Base-by-base conservation (phyloP, 202 grass and related monocot genomes). In the Zoysia matrella region DNA sequence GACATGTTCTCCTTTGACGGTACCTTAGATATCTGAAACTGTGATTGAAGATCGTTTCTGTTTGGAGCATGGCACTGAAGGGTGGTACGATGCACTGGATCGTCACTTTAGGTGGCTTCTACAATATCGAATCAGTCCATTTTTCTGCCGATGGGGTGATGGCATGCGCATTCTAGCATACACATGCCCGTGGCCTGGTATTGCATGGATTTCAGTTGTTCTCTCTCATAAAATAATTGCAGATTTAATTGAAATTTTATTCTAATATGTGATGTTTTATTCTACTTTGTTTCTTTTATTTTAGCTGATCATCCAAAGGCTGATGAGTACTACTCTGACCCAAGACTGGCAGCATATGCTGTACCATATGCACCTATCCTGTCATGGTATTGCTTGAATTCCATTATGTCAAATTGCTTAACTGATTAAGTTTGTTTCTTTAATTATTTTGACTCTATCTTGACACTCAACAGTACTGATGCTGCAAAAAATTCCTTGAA, bases 91-190 rank as follows among this genome's bases (percentile, higher is more conserved):
- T 79, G 89, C 95, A 74, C 52, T 98, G 52, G 95, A 98, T 85
- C 60, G 66, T 82, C 95, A 95, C 71, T 98, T 98, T 84, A 89
- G 90, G 67, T 98, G 95, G 92, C 92, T 98, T 65, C 90, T 98
- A 56, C 92, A 98, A 74, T 98, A 93, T 54, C 87, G 90, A 78
- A 92, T 98, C 8, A 98, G 92, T 88, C 95, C 92, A 18, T 95
- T 91, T 82, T 98, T 98, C 83, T 98, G 95, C 82, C 90, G 95
- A 95, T 98, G 95, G 95, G 95, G 95, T 72, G 87, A 98, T 76
- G 93, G 92, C 85, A 95, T 98, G 95, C 84, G 95, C 46, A 90
- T 98, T 72, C 76, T 98, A 77, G 90, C 95, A 79, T 98, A 98
- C 77, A 98, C 95, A 53, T 98, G 95, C 71, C 95, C 95, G 74